A percentile compares a stretch with the other conserved stretches of the same genome.
These are phyloP conservation scores for Trametes coccinea DNA, from an alignment of 768 basidiomycete species.

Conservation along the genomic window DNA sequence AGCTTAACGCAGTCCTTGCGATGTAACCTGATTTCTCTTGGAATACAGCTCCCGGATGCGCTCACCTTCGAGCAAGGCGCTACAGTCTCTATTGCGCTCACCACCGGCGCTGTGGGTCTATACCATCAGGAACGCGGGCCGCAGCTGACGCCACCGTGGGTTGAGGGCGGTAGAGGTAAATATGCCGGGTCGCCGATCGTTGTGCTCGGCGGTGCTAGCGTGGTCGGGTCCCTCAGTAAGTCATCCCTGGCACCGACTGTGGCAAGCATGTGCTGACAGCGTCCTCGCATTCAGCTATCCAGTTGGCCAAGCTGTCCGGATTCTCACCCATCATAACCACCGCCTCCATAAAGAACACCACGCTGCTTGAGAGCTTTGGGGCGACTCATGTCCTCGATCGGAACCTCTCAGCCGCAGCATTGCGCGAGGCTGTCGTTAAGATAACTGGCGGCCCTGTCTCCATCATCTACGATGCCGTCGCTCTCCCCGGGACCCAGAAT, in stretches of 20 bases:
- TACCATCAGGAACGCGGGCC: slow-evolving; percentile 22
- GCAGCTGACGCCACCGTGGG: slow-evolving; percentile 30
- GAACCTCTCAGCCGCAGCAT: slow-evolving; percentile 10
- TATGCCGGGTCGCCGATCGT: slow-evolving; percentile 33
- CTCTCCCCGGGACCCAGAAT: slow-evolving; percentile 21
- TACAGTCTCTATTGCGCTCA: slow-evolving; percentile 8
- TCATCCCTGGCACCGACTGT: too few species aligned
- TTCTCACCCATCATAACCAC: slow-evolving; percentile 33
- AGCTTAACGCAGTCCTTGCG: too few species aligned
- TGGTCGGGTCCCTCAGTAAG: slow-evolving; percentile 29
- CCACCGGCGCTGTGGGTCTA: slow-evolving; percentile 17
- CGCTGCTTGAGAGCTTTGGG: slow-evolving; percentile 20
- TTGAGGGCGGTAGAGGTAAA: slow-evolving; percentile 29
- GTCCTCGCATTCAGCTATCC: slow-evolving; percentile 23
- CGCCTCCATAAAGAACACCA: slow-evolving; percentile 28
- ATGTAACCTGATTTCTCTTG: too few species aligned
- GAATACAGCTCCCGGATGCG: slow-evolving; percentile 6
- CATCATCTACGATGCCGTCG: slow-evolving; percentile 25
- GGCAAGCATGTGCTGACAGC: neutral
- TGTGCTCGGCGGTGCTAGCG: slow-evolving; percentile 27
- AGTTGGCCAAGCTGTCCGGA: slow-evolving; percentile 29
- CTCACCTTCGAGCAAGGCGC: slow-evolving; percentile 20
- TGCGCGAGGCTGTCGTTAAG: slow-evolving; percentile 3
- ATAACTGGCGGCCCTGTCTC: slow-evolving; percentile 12
- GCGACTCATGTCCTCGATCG: slow-evolving; percentile 33